Evolutionary conservation across 495 filamentous ascomycete species (phyloP), one percentile per base, ranked within the genome.

Genomic region (Aspergillus bertholletiae): DNA sequence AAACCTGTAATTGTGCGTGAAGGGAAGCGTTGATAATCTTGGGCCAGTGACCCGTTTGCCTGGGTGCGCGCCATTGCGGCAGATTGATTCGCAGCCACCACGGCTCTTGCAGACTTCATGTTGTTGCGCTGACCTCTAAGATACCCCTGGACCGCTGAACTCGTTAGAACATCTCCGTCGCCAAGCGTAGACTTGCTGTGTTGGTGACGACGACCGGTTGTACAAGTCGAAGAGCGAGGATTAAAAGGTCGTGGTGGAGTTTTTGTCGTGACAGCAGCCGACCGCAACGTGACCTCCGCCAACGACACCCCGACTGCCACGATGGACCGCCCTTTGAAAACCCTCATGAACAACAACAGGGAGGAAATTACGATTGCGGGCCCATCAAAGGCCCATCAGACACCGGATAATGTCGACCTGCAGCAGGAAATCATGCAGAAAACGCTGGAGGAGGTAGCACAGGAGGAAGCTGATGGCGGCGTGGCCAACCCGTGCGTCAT

Each of bases 1-100:
- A 96, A 74, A 32, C 84, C 82, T 11, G 90, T 95, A 54, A 87
- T 63, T 1, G 89, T 94, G 60, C 84, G 75, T 11, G 71, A 66
- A 2, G 63, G 49, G 22, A 58, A 41, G 27, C 43, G 49, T 37
- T 61, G 62, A 34, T 55, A 46, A 46, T 63, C 55, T 35, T 49
- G 53, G 24, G n/a, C n/a, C n/a, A n/a, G n/a, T n/a, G 58, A 53
- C 32, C 56, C 60, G 34, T 64, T 62, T 30, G 51, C 27, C 18
- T 54, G 58, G 18, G 49, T 49, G 49, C 56, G 57, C 50, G 69
- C 57, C 71, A 74, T 74, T 15, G 45, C 57, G 46, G 59, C 44
- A 26, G 57, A 28, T 17, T 46, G 51, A 50, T 58, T 72, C 52
- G 73, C 71, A 20, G 70, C 58, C 7, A 76, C 58, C 20, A 75